Conservation (phyloP, 495 filamentous ascomycete genomes). For the Saxophila tyrrhenica region DNA sequence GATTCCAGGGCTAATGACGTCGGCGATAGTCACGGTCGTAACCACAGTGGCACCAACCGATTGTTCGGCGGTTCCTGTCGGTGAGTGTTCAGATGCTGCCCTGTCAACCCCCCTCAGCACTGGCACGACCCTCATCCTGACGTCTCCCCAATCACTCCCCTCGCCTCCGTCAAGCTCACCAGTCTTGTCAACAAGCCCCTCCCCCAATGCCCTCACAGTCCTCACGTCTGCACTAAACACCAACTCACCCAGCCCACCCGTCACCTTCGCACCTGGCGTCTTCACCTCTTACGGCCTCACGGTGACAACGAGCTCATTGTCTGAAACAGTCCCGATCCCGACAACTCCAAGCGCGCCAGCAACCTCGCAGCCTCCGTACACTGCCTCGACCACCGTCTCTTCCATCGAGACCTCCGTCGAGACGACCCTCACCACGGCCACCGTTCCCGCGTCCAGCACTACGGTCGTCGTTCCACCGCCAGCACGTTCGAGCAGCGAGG, state of each 20-base stretch:
- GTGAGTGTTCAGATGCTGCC: slow-evolving; percentile 4
- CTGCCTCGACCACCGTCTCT: not conserved
- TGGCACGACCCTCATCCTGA: slow-evolving; percentile 5
- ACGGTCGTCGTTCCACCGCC: not conserved
- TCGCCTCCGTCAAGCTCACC: not conserved
- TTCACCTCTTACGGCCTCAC: slow-evolving; percentile 1
- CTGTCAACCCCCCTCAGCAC: slow-evolving; percentile 3
- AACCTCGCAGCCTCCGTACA: not conserved
- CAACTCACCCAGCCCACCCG: not conserved
- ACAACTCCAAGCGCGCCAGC: not conserved
- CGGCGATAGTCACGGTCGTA: not conserved
- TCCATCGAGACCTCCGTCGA: not conserved
- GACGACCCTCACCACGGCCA: not conserved
- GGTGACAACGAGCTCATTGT: not conserved
- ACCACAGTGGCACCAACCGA: not conserved
- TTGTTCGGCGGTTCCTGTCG: not conserved
- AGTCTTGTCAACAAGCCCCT: not conserved
- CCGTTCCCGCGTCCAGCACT: not conserved
- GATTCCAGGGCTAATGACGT: not conserved
- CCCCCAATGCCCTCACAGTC: slow-evolving; percentile 2
- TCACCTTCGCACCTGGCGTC: slow-evolving; percentile 1
- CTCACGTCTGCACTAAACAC: not conserved
- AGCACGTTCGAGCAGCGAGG: not conserved
- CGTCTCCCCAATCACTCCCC: not conserved
- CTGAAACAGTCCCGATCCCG: not conserved